Evolutionary conservation across 2,329 filamentous ascomycete species (phyloP).

Genomic region (Polychaeton citri): DNA sequence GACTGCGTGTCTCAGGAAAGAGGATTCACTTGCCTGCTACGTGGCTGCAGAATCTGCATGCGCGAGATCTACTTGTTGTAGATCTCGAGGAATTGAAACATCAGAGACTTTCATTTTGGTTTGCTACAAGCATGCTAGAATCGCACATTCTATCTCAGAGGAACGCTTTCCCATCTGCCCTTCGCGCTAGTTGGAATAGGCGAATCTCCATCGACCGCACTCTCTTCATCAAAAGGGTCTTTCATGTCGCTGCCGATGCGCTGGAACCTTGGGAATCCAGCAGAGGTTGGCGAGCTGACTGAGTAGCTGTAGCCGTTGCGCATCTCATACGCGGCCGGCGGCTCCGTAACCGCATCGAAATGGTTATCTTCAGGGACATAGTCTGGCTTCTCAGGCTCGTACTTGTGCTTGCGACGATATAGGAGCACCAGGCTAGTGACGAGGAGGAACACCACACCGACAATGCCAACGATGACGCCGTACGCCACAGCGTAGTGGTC

Average conservation of each 20-base stretch:
- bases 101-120: too few relatives aligned
- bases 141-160: not conserved
- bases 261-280: not conserved
- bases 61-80: too few relatives aligned
- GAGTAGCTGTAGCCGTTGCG: not conserved
- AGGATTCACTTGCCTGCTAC: too few relatives aligned
- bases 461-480: constrained; percentile 32
- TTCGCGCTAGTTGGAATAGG: not conserved
- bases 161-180: not conserved
- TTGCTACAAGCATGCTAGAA: too few relatives aligned
- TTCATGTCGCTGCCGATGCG: not conserved
- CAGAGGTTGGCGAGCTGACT: not conserved
- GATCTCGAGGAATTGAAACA: too few relatives aligned
- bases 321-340: not conserved
- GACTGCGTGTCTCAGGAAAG: too few relatives aligned
- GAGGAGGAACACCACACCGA: constrained; percentile 26
- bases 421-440: constrained; percentile 6
- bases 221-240: not conserved
- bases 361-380: not conserved
- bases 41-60: too few relatives aligned
- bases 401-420: not conserved
- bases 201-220: not conserved
- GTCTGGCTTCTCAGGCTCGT: not conserved
- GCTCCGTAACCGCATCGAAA: not conserved
- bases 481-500: constrained; percentile 31